These are phyloP conservation scores for Leccinum barrowsii DNA, from an alignment of 768 basidiomycete species.

Conservation along the genomic window DNA sequence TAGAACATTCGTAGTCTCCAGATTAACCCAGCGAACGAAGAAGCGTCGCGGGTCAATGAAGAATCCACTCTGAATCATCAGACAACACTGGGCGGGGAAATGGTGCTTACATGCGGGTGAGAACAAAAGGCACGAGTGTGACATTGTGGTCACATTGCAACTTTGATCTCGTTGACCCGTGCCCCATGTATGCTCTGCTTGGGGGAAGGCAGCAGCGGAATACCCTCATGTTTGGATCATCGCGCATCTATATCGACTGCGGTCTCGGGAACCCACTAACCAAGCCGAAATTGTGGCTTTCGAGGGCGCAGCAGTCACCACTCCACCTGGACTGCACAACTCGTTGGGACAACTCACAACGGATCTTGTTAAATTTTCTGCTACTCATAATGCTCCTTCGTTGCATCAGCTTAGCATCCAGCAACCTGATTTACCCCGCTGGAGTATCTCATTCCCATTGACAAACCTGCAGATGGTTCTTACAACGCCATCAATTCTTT, in stretches of 20 bases:
- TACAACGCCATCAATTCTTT: slow-evolving; percentile 15
- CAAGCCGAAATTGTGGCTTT: slow-evolving; percentile 49
- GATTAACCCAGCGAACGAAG: slow-evolving; percentile 51
- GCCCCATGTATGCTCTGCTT: slow-evolving; percentile 54
- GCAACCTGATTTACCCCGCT: slow-evolving; percentile 35
- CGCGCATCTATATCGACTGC: slow-evolving; percentile 49
- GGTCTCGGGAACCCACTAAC: slow-evolving; percentile 40
- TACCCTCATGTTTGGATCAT: slow-evolving; percentile 51
- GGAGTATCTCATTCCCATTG: slow-evolving; percentile 33
- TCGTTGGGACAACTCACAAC: slow-evolving; percentile 26
- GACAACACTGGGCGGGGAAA: slow-evolving; percentile 8
- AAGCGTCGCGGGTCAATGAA: slow-evolving; percentile 56
- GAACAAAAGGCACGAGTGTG: neutral
- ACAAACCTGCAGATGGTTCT: slow-evolving; percentile 36
- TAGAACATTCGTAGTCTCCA: slow-evolving; percentile 81
- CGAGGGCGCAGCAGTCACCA: slow-evolving; percentile 40
- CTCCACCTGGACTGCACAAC: slow-evolving; percentile 33
- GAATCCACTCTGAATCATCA: slow-evolving; percentile 97
- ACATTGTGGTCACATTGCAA: slow-evolving; percentile 14
- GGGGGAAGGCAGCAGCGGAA: slow-evolving; percentile 38
- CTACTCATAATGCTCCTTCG: slow-evolving; percentile 33
- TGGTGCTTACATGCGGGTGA: slow-evolving; percentile 19
- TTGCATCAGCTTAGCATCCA: slow-evolving; percentile 33
- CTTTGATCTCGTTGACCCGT: slow-evolving; percentile 24
- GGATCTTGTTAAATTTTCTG: slow-evolving; percentile 26